phyloP scores from a whole-genome alignment of 129 eudicot species.

The Flaveria sonorensis region DNA sequence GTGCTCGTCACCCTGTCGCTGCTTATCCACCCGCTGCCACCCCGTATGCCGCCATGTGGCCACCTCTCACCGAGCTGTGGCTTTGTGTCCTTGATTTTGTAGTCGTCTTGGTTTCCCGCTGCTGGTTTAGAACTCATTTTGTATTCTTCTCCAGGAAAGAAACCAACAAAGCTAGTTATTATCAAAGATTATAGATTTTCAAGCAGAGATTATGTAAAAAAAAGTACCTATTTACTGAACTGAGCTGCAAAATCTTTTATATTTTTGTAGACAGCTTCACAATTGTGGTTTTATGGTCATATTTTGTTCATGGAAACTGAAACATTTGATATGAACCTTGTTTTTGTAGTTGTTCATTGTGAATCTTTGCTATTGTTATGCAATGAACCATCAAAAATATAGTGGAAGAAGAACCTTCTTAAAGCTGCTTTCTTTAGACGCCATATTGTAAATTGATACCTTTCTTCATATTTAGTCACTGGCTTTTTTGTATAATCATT shows the following conservation, averaged over 20 bases:
- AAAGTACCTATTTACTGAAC: constrained; percentile 25
- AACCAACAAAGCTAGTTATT: constrained; percentile 1
- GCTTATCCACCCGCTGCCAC: constrained; percentile 87
- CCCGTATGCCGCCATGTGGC: constrained; percentile 86
- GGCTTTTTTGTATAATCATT: constrained; percentile 26
- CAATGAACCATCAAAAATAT: constrained; percentile 16
- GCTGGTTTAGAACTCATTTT: constrained; percentile 51
- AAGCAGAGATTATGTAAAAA: constrained; percentile 16
- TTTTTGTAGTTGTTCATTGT: constrained; percentile 30
- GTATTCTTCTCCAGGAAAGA: constrained; percentile 13
- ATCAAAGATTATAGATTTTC: neutral
- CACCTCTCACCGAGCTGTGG: constrained; percentile 80
- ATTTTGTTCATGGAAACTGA: constrained; percentile 24
- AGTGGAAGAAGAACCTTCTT: constrained; percentile 38
- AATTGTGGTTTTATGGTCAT: constrained; percentile 6
- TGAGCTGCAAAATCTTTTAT: constrained; percentile 20
- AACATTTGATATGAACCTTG: constrained; percentile 22
- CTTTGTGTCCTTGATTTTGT: constrained; percentile 70
- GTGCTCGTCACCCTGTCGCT: constrained; percentile 78
- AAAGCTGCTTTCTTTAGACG: constrained; percentile 54
- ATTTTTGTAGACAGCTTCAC: constrained; percentile 17
- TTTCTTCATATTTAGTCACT: constrained; percentile 31
- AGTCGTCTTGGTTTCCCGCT: constrained; percentile 60
- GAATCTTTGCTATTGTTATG: constrained; percentile 25
- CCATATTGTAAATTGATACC: constrained; percentile 41